Evolutionary conservation across 176 grass and related monocot genomes (phyloP).

Genomic region (Zizania latifolia): DNA sequence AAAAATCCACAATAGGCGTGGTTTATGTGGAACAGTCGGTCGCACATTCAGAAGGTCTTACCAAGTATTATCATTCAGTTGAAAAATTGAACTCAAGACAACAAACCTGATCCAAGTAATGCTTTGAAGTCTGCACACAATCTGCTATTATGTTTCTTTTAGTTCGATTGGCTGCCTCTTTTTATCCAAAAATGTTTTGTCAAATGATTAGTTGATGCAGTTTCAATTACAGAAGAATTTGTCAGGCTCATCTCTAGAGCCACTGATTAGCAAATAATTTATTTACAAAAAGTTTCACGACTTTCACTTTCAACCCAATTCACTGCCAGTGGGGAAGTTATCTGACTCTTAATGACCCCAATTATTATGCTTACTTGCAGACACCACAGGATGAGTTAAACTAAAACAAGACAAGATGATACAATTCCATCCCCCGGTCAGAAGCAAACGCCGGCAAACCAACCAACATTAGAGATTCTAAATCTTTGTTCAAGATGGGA

Average conservation of each 20-base stretch:
- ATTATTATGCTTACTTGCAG: neutral
- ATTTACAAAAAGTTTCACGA: neutral
- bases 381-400: neutral
- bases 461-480: neutral
- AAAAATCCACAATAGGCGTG: neutral
- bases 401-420: neutral
- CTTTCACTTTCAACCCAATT: no score
- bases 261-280: neutral
- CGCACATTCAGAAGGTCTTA: neutral
- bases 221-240: neutral
- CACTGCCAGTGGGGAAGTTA: fast-evolving
- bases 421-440: neutral
- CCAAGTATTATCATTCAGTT: neutral
- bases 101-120: neutral
- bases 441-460: neutral
- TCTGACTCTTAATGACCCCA: neutral
- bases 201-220: neutral
- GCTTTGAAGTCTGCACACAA: neutral
- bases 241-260: neutral
- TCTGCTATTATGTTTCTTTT: neutral
- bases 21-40: neutral
- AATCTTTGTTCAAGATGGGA: neutral
- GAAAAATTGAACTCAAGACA: neutral
- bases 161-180: neutral
- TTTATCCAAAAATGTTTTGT: neutral